Evolutionary conservation across 768 basidiomycete species (phyloP), one percentile per base, ranked within the genome.

Genomic region (Rhodotorula sphaerocarpa): DNA sequence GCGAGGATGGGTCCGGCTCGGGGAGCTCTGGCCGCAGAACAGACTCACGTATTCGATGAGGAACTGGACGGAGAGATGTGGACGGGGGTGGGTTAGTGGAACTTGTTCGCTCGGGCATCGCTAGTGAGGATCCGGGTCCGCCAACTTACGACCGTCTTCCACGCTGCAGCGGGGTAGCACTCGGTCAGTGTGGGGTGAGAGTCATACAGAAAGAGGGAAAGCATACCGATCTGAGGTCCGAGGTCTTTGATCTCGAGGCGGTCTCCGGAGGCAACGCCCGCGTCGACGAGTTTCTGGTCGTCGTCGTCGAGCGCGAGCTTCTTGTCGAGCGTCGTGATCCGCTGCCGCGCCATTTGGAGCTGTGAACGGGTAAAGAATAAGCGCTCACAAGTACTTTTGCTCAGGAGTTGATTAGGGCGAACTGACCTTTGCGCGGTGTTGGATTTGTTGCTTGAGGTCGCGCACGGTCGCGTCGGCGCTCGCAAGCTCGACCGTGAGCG

Each of bases 11-110:
- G 10, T 10, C 0, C 28, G 7, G 27, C 28, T 14, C n/a, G n/a
- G n/a, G n/a, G n/a, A n/a, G n/a, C n/a, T n/a, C n/a, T n/a, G n/a
- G n/a, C n/a, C n/a, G 45, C 53, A 47, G 15, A 31, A 5, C 0
- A 1, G n/a, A 76, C 90, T 72, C 77, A 92, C 92, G 72, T 97
- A 99, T 92, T 99, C 95, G 54, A 87, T 78, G 53, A 96, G 73
- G 75, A 90, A 96, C 66, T 67, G 46, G 1, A 2, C 3, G 3
- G n/a, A n/a, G n/a, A n/a, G n/a, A n/a, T n/a, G n/a, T n/a, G n/a
- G n/a, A n/a, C n/a, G n/a, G n/a, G n/a, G n/a, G n/a, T n/a, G n/a
- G n/a, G n/a, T n/a, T n/a, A n/a, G n/a, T n/a, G n/a, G n/a, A n/a
- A n/a, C n/a, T n/a, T n/a, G n/a, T n/a, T n/a, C n/a, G n/a, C n/a